Base-by-base conservation (phyloP, 345 rosid species). In the Arabis hirsuta region DNA sequence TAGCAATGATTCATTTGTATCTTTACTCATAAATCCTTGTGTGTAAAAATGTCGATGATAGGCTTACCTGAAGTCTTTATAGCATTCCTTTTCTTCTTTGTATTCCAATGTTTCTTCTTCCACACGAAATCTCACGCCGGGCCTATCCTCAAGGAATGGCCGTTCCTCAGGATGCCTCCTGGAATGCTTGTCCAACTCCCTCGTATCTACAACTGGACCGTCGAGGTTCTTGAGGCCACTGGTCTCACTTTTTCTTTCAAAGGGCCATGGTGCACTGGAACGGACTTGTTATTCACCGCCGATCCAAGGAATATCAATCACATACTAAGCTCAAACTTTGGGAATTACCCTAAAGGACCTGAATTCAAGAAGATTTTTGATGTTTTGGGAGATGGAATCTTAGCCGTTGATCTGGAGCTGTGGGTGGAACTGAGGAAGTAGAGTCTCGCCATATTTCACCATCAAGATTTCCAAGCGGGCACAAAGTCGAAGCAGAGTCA, bases 401-500 rank as follows among this genome's bases (percentile, higher is more conserved):
- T 60, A 41, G 7, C 60, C 13, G 52, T 5, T 39, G 60, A 70
- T 59, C 9, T 52, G 4, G 51, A 60, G 32, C 12, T 71, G 20
- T 60, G 67, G 74, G 52, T 50, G 24, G 74, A 71, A 39, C 44
- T 71, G 6, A 72, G 70, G 63, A 72, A 64, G 39, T 48, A 59
- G 16, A n/a, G 9, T 44, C 69, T 13, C 26, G 5, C 47, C 69
- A 6, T 63, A 13, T 63, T 72, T 13, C 63, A 72, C 65, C 11
- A 63, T 13, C 36, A 44, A 22, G 45, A 32, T 47, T 63, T 72
- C 47, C 8, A 19, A 80, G 81, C n/a, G 81, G 83, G 8, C 80
- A 80, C 62, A 56, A 9, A 5, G 77, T 71, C 13, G 26, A 54
- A 22, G 55, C 48, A 34, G 43, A 77, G 3, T 41, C 55, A 42